These are phyloP conservation scores for Bipolaris sorokiniana DNA, from an alignment of 2,329 filamentous ascomycete genomes.

Conservation along the genomic window DNA sequence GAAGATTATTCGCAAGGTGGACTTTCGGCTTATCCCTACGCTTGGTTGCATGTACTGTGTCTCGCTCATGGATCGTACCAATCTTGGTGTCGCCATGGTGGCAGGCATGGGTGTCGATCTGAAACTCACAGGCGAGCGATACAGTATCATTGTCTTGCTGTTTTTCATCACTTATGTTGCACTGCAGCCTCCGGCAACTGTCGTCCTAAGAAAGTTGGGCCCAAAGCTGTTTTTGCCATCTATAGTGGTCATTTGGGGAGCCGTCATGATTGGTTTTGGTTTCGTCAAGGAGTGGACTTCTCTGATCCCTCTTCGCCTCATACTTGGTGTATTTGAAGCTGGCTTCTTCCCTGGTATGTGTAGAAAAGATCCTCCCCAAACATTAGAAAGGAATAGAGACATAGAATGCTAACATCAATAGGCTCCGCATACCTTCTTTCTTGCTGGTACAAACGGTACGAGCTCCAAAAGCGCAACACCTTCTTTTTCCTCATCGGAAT, in stretches of 20 bases:
- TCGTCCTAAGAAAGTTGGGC: conserved; percentile 31
- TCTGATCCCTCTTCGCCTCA: conserved; percentile 29
- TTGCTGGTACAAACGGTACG: conserved; percentile 65
- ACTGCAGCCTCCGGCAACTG: conserved; percentile 32
- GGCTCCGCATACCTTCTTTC: conserved; percentile 58
- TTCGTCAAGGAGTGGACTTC: conserved; percentile 36
- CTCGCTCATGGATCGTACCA: conserved; percentile 49
- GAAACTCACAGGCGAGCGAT: conserved; percentile 33
- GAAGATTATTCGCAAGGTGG: conserved; percentile 38
- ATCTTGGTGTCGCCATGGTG: conserved; percentile 46
- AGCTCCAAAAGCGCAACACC: conserved; percentile 61
- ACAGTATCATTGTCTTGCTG: conserved; percentile 29
- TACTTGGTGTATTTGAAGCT: conserved; percentile 36
- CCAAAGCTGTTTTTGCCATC: conserved; percentile 28
- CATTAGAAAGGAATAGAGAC: background rate
- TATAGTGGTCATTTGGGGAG: conserved; percentile 32
- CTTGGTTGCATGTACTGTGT: conserved; percentile 51
- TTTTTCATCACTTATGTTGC: conserved; percentile 38
- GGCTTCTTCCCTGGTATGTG: conserved; percentile 36
- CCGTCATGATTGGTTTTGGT: conserved; percentile 32
- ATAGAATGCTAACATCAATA: conserved; percentile 7
- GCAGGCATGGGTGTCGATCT: conserved; percentile 42
- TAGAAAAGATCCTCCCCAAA: too few species aligned
- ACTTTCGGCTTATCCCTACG: conserved; percentile 50
- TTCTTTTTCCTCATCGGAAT: conserved; percentile 57